Evolutionary conservation across 768 basidiomycete genomes (phyloP).

Genomic region (Russula ochroleuca): DNA sequence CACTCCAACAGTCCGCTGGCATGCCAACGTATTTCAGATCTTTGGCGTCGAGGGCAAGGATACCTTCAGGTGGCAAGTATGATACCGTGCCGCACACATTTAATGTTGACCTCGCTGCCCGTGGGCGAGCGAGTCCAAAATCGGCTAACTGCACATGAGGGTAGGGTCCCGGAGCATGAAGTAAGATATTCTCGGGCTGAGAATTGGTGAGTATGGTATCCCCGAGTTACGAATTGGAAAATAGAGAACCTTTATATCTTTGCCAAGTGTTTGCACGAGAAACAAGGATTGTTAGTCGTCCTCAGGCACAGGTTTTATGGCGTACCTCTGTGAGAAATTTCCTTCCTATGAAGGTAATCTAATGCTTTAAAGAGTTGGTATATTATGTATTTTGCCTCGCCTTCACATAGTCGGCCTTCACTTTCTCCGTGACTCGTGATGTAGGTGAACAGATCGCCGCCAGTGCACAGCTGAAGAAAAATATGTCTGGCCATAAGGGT

Average conservation of each 20-base stretch:
- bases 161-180: slow-evolving; percentile 75
- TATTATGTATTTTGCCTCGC: slow-evolving; percentile 81
- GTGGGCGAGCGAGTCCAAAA: slow-evolving; percentile 78
- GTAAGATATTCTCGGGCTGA: slow-evolving; percentile 78
- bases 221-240: not conserved
- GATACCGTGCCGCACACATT: slow-evolving; percentile 87
- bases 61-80: slow-evolving; percentile 81
- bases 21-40: slow-evolving; percentile 71
- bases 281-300: slow-evolving; percentile 3
- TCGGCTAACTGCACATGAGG: slow-evolving; percentile 83
- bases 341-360: slow-evolving; percentile 62
- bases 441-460: slow-evolving; percentile 85
- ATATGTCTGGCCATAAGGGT: slow-evolving; percentile 51
- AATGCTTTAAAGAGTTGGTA: slow-evolving; percentile 73
- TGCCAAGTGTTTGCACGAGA: not conserved
- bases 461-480: slow-evolving; percentile 80
- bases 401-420: slow-evolving; percentile 57
- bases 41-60: slow-evolving; percentile 71
- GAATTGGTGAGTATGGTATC: slow-evolving; percentile 28
- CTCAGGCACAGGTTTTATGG: not conserved
- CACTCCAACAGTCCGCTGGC: slow-evolving; percentile 90
- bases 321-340: slow-evolving; percentile 77
- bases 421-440: slow-evolving; percentile 57
- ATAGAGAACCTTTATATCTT: slow-evolving; percentile 62
- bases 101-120: slow-evolving; percentile 75